These are phyloP conservation scores for Leucocoprinus leucothites DNA, from an alignment of 768 basidiomycete species.

Conservation along the genomic window DNA sequence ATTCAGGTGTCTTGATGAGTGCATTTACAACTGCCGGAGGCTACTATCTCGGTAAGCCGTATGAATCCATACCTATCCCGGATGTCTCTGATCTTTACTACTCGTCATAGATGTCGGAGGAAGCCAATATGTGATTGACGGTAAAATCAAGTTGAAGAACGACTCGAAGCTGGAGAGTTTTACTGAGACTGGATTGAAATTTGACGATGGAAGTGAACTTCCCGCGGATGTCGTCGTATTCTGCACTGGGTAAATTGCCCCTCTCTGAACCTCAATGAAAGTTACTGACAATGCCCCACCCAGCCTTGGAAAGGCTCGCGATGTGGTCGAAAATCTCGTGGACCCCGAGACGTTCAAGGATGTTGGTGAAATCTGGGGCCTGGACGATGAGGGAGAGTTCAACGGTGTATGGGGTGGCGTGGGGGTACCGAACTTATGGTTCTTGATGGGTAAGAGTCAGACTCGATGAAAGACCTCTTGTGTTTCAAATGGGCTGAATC, in stretches of 20 bases:
- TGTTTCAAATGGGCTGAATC: no score
- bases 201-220: slow-evolving; percentile 42
- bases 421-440: slow-evolving; percentile 45
- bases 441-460: slow-evolving; percentile 45
- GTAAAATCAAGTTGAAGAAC: slow-evolving; percentile 67
- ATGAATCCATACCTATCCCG: no score
- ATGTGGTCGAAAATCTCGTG: slow-evolving; percentile 36
- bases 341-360: slow-evolving; percentile 38
- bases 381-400: slow-evolving; percentile 61
- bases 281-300: neutral
- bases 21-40: slow-evolving; percentile 13
- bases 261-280: slow-evolving; percentile 43
- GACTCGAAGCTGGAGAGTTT: slow-evolving; percentile 43
- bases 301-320: slow-evolving; percentile 42
- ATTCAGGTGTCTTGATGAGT: slow-evolving; percentile 8
- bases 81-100: neutral
- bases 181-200: slow-evolving; percentile 36
- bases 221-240: slow-evolving; percentile 34
- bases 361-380: slow-evolving; percentile 56
- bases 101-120: slow-evolving; percentile 44
- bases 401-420: slow-evolving; percentile 34
- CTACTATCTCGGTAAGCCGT: slow-evolving; percentile 13
- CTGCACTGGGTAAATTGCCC: slow-evolving; percentile 29
- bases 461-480: neutral
- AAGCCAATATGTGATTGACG: slow-evolving; percentile 54